Evolutionary conservation across 1,284 basidiomycete genomes (phyloP).

Genomic region (Afroboletus lepidellus): DNA sequence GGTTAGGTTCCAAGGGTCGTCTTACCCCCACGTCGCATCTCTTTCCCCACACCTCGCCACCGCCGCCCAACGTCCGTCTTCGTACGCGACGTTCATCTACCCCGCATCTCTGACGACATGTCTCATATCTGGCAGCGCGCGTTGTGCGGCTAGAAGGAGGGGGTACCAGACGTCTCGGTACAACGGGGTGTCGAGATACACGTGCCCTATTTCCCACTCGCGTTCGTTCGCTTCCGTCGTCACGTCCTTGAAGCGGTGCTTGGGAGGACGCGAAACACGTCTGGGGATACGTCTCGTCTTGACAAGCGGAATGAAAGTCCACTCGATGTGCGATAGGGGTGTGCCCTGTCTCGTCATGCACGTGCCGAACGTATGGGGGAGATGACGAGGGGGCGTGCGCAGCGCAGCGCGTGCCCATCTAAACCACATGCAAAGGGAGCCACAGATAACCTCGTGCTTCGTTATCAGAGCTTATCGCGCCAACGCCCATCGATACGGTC

Average conservation of each 20-base stretch:
- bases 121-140: too few relatives aligned
- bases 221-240: not conserved
- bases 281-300: not conserved
- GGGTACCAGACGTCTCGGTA: too few relatives aligned
- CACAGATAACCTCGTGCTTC: slow-evolving; percentile 15
- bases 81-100: too few relatives aligned
- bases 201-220: too few relatives aligned
- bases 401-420: not conserved
- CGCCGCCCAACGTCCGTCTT: too few relatives aligned
- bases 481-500: slow-evolving; percentile 1
- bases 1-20: too few relatives aligned
- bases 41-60: too few relatives aligned
- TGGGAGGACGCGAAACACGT: not conserved
- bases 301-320: not conserved
- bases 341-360: slow-evolving; percentile 11
- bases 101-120: too few relatives aligned
- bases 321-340: slow-evolving; percentile 2
- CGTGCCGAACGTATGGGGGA: not conserved
- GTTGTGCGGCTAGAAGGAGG: too few relatives aligned
- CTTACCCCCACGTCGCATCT: too few relatives aligned
- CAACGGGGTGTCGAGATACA: too few relatives aligned
- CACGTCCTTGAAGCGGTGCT: not conserved
- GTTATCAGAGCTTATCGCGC: slow-evolving; percentile 19
- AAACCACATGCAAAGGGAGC: slow-evolving; percentile 1
- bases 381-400: not conserved